phyloP scores from a whole-genome alignment of 129 eudicot genomes.

The Heracleum sosnowskyi region DNA sequence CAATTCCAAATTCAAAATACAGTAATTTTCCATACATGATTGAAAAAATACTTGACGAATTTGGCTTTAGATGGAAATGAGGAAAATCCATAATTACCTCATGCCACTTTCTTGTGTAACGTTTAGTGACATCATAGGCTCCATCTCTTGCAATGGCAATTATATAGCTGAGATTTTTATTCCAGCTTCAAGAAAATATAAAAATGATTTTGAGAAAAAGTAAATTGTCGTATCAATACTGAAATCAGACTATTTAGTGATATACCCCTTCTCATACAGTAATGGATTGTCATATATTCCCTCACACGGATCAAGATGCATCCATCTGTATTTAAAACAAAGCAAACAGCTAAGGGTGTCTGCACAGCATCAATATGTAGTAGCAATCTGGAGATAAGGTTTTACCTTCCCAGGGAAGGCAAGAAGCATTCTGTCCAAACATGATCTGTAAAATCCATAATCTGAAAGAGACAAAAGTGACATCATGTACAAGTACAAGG shows the following conservation, averaged over 20 bases:
- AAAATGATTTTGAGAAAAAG: neutral
- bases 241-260: neutral
- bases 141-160: slow-evolving; percentile 83
- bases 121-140: slow-evolving; percentile 88
- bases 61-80: neutral
- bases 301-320: slow-evolving; percentile 99
- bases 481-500: neutral
- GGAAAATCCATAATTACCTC: slow-evolving; percentile 36
- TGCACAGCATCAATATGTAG: neutral
- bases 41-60: neutral
- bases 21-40: neutral
- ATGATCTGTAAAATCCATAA: slow-evolving; percentile 79
- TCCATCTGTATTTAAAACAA: slow-evolving; percentile 59
- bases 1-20: slow-evolving; percentile 15
- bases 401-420: slow-evolving; percentile 62
- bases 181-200: slow-evolving; percentile 52
- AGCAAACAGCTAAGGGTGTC: slow-evolving; percentile 6
- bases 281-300: slow-evolving; percentile 90
- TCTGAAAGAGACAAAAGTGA: slow-evolving; percentile 32
- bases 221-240: neutral
- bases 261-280: slow-evolving; percentile 90
- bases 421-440: slow-evolving; percentile 98
- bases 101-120: slow-evolving; percentile 96
- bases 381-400: slow-evolving; percentile 7
- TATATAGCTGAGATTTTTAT: slow-evolving; percentile 62